phyloP scores from a whole-genome alignment of 352 stramenopile genomes.

The Phytophthora fragariae region DNA sequence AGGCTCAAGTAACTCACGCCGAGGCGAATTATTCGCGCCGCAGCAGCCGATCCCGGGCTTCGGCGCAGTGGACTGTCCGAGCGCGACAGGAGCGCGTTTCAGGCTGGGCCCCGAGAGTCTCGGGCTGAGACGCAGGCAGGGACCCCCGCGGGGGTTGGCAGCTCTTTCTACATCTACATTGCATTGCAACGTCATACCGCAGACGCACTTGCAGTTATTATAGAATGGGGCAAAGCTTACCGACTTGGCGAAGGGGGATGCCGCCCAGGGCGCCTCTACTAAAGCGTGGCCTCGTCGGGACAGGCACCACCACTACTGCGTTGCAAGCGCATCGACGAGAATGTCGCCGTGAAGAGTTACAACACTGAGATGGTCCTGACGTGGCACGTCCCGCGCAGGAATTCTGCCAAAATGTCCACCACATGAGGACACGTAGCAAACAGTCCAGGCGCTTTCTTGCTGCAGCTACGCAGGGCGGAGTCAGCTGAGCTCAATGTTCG shows the following conservation, averaged over 20 bases:
- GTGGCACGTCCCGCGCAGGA: background rate
- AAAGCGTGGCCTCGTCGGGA: constrained; percentile 16
- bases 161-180: background rate
- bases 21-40: constrained; percentile 1
- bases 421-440: background rate
- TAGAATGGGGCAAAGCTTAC: background rate
- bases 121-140: background rate
- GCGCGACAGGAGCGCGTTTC: constrained; percentile 8
- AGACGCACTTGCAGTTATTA: background rate
- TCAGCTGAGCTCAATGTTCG: too few relatives aligned
- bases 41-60: constrained; percentile 20
- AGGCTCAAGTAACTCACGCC: background rate
- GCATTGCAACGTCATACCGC: constrained; percentile 1
- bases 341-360: background rate
- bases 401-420: too few relatives aligned
- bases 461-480: background rate
- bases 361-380: background rate
- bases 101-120: background rate
- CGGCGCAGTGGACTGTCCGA: constrained; percentile 13
- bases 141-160: too few relatives aligned
- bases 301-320: background rate
- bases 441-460: background rate
- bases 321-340: background rate
- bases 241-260: background rate
- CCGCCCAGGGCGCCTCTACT: constrained; percentile 17